Percentiles rank a stretch among this genome's conserved stretches.
Conservation (phyloP, 768 basidiomycete genomes). For the Lactarius sp. region DNA sequence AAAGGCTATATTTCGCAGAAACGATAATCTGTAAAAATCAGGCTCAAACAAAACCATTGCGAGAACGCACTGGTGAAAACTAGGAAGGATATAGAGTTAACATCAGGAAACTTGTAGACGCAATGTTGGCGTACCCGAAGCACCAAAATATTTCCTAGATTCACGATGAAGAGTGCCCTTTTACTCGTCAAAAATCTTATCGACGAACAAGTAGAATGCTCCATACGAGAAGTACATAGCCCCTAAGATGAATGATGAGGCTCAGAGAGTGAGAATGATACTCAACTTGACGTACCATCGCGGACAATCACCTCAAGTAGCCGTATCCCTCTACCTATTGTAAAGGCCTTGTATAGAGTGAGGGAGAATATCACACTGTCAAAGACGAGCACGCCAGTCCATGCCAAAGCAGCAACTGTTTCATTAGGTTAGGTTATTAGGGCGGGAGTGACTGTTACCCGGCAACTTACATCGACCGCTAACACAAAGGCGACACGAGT, state of each 20-base stretch:
- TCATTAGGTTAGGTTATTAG: not conserved
- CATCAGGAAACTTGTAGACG: not conserved
- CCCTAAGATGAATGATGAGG: not conserved
- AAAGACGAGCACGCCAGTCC: slow-evolving; percentile 10
- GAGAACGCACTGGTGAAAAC: slow-evolving; percentile 14
- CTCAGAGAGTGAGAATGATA: not conserved
- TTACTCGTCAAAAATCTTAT: not conserved
- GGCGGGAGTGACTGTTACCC: too few species aligned
- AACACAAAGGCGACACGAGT: not conserved
- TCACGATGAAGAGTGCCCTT: slow-evolving; percentile 15
- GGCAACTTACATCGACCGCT: slow-evolving; percentile 10
- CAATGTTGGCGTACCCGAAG: slow-evolving; percentile 8
- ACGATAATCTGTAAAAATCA: not conserved
- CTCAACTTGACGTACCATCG: slow-evolving; percentile 6
- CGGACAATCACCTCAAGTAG: slow-evolving; percentile 17
- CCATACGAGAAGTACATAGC: slow-evolving; percentile 20
- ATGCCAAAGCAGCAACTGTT: slow-evolving; percentile 12
- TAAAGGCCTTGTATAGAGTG: slow-evolving; percentile 14
- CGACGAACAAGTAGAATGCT: not conserved
- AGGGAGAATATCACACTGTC: slow-evolving; percentile 14
- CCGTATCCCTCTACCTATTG: slow-evolving; percentile 9
- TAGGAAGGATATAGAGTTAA: not conserved
- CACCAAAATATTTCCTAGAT: slow-evolving; percentile 13
- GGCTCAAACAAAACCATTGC: too few species aligned
- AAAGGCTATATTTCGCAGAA: not conserved